Base-by-base conservation (phyloP, 2,329 filamentous ascomycete genomes). In the Uncinocarpus reesii region DNA sequence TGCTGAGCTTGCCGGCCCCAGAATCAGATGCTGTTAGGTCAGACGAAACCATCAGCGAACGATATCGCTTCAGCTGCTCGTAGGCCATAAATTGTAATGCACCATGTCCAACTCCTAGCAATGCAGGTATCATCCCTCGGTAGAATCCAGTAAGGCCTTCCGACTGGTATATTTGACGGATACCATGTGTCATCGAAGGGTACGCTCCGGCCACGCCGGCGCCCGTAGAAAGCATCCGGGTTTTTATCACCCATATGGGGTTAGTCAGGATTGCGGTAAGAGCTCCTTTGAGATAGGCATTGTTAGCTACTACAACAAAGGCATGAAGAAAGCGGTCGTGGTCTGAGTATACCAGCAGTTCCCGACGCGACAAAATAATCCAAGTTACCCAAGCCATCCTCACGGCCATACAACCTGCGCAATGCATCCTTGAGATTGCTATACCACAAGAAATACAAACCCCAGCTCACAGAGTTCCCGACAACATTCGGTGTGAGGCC, bases 241-340 rank as follows among this genome's bases (percentile, higher is more conserved):
- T 96, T 72, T 96, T 96, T 64, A 98, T 80, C 2, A 98, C 92
- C 92, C 92, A 98, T 58, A 98, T 82, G 2, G 92, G 92, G 63
- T 96, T 96, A 24, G 92, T 96, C 55, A 90, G 74, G 24, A 86
- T 69, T 36, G 89, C 84, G 1, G 88, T 94, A 34, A 86, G 66
- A 15, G 83, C 72, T 24, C 90, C 89, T 55, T n/a, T 76, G 71
- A 29, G 15, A 40, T 4, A 16, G 23, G 16, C 3, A 11, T 6
- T 24, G 21, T 46, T 16, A 26, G 43, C 21, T 24, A 5, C 4
- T 7, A 31, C n/a, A 32, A 40, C 18, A 16, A 37, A 23, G 11
- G 18, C 16, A n/a, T 7, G 26, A 20, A n/a, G n/a, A n/a, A n/a
- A n/a, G n/a, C n/a, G n/a, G n/a, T n/a, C n/a, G n/a, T n/a, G n/a